These are phyloP conservation scores for Seiridium cupressi DNA, from an alignment of 2,329 filamentous ascomycete species.

Conservation along the genomic window DNA sequence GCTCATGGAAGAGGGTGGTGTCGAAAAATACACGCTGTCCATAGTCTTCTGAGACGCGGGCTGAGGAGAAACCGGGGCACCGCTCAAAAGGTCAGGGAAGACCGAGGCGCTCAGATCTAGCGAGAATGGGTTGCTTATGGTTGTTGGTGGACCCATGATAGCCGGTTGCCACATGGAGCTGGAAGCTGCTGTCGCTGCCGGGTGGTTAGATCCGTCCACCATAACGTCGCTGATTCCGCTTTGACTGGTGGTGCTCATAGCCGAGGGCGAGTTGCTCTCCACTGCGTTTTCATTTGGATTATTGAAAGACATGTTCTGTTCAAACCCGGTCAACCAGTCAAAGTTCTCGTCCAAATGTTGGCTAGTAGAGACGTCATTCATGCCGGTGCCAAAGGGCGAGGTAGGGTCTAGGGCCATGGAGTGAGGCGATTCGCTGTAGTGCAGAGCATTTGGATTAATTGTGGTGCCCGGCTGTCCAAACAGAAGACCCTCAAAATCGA, in stretches of 20 bases:
- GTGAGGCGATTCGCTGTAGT: conserved; percentile 78
- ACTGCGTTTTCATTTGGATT: conserved; percentile 75
- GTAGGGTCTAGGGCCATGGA: conserved; percentile 61
- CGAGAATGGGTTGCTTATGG: conserved; percentile 68
- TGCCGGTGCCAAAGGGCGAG: conserved; percentile 57
- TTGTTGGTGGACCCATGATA: conserved; percentile 63
- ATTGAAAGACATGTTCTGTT: conserved; percentile 71
- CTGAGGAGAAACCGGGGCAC: conserved; percentile 75
- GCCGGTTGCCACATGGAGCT: conserved; percentile 68
- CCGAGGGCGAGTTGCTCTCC: conserved; percentile 91
- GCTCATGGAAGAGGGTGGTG: conserved; percentile 71
- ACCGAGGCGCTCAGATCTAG: conserved; percentile 72
- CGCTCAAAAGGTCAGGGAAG: conserved; percentile 74
- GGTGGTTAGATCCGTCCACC: conserved; percentile 75
- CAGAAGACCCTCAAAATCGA: conserved; percentile 68
- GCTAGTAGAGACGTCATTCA: conserved; percentile 55
- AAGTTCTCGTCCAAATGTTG: conserved; percentile 74
- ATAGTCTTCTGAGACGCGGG: conserved; percentile 66
- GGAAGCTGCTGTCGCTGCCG: conserved; percentile 48
- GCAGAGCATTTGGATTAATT: conserved; percentile 72
- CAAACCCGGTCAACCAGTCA: conserved; percentile 80
- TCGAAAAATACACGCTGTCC: conserved; percentile 75
- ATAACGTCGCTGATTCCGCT: conserved; percentile 89
- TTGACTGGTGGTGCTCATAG: conserved; percentile 92
- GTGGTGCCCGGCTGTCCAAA: conserved; percentile 66